Base-by-base conservation (phyloP, 2,329 filamentous ascomycete species). In the Harringtonia lauricola region DNA sequence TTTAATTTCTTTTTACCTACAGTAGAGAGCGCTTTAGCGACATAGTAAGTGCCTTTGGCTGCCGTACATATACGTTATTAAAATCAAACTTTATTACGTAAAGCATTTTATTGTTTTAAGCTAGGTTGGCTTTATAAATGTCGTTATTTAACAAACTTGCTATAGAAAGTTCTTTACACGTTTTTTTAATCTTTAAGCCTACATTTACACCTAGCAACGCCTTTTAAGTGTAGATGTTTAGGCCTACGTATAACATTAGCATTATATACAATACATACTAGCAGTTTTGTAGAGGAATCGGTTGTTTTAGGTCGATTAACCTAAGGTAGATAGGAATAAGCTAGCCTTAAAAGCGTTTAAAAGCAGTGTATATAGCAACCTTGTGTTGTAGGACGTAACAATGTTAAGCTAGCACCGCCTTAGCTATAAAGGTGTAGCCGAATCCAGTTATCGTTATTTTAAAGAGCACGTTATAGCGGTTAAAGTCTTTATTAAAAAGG, bases 361-460 rank as follows among this genome's bases (percentile, higher is more conserved):
- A 28, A 13, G 33, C 34, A 1, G 0, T 13, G 41, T 47, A 44
- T 2, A 47, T 19, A 8, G 8, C 30, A 1, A 19, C 24, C 26
- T 44, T 39, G 30, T 28, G 18, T 15, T 28, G n/a, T 2, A 42
- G 31, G 28, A 39, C 5, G 22, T 5, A 2, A 15, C 30, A 24
- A 19, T 42, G 22, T 18, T 14, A 14, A 0, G 21, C 29, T 35
- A 33, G 39, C n/a, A 17, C 28, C 17, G 17, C 42, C 21, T 47
- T 47, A 24, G 38, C 42, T 15, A 45, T 42, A 5, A 47, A 24
- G 4, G 41, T 44, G 42, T 48, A 48, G 34, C 42, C 46, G 31
- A 29, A 48, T 10, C 40, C 46, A 10, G 36, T 36, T 0, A 41
- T 28, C 2, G 40, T 34, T 15, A 45, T 8, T 29, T 39, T 39